These are phyloP conservation scores for Leptographium flavum DNA, from an alignment of 2,329 filamentous ascomycete species.

Conservation along the genomic window DNA sequence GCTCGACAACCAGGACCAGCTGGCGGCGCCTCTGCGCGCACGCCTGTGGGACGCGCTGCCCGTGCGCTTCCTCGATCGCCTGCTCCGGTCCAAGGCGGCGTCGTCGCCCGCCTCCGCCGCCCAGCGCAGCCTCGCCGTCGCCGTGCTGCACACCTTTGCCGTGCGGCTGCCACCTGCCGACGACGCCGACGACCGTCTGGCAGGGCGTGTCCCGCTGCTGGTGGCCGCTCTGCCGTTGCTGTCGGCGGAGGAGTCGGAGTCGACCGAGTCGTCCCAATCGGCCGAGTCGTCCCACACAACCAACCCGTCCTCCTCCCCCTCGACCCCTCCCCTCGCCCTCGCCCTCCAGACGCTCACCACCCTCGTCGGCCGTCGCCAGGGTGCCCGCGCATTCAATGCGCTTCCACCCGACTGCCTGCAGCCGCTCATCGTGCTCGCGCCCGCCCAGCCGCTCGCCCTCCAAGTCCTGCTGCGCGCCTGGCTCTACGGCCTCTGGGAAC, in stretches of 20 bases:
- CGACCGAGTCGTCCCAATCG: too few relatives aligned
- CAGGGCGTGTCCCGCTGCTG: conserved; percentile 37
- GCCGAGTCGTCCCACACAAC: too few relatives aligned
- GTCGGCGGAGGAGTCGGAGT: conserved; percentile 24
- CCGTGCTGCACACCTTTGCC: conserved; percentile 48
- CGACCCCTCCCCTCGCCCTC: conserved; percentile 34
- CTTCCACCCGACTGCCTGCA: conserved; percentile 31
- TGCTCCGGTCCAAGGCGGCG: conserved; percentile 40
- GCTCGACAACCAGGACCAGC: conserved; percentile 33
- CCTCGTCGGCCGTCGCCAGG: conserved; percentile 36
- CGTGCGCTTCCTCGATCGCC: conserved; percentile 47
- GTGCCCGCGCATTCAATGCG: conserved; percentile 32
- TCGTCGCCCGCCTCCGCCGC: conserved; percentile 18
- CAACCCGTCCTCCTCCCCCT: conserved; percentile 15
- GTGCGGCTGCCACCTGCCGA: conserved; percentile 34
- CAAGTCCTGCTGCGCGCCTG: conserved; percentile 43
- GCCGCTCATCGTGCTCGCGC: conserved; percentile 41
- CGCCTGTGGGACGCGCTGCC: conserved; percentile 45
- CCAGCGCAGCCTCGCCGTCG: conserved; percentile 47
- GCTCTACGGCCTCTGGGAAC: conserved; percentile 23
- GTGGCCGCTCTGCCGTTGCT: conserved; percentile 34
- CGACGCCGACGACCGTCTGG: conserved; percentile 28
- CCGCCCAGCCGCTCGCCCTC: conserved; percentile 36
- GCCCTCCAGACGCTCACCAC: conserved; percentile 43
- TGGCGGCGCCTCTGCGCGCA: background rate